Base-by-base conservation (phyloP, 768 basidiomycete genomes). In the Antrodiella citrinella region DNA sequence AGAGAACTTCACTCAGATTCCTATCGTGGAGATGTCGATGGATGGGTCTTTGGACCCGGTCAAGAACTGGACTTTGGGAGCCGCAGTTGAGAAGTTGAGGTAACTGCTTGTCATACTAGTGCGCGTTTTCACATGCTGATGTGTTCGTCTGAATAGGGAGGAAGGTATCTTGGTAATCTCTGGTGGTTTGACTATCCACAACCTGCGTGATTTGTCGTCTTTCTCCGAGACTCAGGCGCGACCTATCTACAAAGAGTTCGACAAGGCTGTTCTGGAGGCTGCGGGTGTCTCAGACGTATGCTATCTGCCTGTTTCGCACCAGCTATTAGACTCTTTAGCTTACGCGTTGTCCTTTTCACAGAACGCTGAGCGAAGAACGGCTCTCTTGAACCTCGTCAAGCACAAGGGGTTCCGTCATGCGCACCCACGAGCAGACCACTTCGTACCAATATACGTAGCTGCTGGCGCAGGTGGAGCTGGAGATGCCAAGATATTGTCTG, bases 341-440 rank as follows among this genome's bases (percentile, higher is more conserved):
- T n/a, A n/a, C n/a, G n/a, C n/a, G n/a, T n/a, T n/a, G n/a, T n/a
- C n/a, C n/a, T n/a, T n/a, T n/a, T n/a, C n/a, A n/a, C n/a, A n/a
- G n/a, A n/a, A n/a, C n/a, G n/a, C n/a, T n/a, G 69, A 69, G 35
- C 74, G 84, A 26, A 81, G 77, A 63, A 55, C 73, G 49, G 80
- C 77, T 4, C 62, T 90, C 67, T 51, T 78, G 48, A 64, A 66
- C 7, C 68, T 92, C 51, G 69, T 72, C 7, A 65, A 67, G 40
- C 86, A 90, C 56, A 65, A 69, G 2, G 76, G 76, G 5, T 91
- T 86, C 72, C 74, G 81, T 3, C 59, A 70, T 0, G 77, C 82
- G 23, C 86, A 93, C 57, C 90, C 88, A 1, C 73, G 84, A 2
- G 81, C 81, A 55, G 90, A 93, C 24, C 89, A 91, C 59, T 87